A percentile compares a stretch with the other conserved stretches of the same genome.
Conservation (phyloP, 305 asterid genomes). For the Euphrasia arctica region DNA sequence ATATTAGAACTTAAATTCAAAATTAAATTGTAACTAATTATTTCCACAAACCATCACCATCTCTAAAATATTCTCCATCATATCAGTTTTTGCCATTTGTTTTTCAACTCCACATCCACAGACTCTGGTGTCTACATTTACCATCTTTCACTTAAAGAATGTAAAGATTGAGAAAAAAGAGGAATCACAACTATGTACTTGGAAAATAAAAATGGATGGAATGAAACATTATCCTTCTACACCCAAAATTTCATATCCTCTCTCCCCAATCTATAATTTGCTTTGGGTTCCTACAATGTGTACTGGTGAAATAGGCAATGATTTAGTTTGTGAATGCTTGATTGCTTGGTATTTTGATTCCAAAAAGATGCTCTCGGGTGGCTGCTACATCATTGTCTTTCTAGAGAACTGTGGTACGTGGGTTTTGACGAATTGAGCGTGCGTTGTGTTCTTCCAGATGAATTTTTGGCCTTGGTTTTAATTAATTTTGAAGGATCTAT, state of each 20-base stretch:
- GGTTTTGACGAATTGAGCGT: too few relatives aligned
- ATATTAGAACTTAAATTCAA: too few relatives aligned
- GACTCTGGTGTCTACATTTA: background rate
- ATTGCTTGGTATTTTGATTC: background rate
- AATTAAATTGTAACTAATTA: too few relatives aligned
- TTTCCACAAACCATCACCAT: constrained; percentile 2
- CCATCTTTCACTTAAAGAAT: background rate
- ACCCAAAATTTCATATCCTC: background rate
- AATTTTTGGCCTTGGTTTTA: too few relatives aligned
- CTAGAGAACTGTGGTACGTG: background rate
- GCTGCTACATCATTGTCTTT: background rate
- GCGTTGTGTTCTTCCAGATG: too few relatives aligned
- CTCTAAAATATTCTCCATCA: background rate
- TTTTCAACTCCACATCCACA: background rate
- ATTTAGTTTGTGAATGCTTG: constrained; percentile 11
- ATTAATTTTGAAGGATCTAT: too few relatives aligned
- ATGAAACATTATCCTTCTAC: background rate
- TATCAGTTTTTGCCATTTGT: background rate
- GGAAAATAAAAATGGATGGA: background rate
- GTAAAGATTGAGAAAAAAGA: background rate
- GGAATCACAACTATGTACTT: background rate
- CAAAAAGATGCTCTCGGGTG: background rate
- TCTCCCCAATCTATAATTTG: constrained; percentile 9
- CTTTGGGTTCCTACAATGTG: constrained; percentile 14
- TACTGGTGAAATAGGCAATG: constrained; percentile 5